Conservation (phyloP, 73 alveolate genomes). For the Breviolum minutum region DNA sequence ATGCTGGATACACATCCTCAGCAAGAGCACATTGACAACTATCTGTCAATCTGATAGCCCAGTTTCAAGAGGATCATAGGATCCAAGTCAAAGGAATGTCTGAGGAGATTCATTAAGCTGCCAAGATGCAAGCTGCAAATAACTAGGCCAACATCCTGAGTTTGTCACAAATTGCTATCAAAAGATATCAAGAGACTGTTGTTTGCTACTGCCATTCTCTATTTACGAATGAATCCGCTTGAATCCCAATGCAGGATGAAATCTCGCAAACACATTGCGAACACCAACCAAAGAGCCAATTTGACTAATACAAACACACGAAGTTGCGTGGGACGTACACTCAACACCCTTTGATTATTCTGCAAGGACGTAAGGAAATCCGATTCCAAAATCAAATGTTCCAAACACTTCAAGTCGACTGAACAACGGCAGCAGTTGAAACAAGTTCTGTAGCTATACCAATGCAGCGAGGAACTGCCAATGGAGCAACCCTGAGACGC, state of each 20-base stretch:
- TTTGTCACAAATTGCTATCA: neutral
- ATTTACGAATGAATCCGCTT: too few relatives aligned
- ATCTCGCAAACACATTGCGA: too few relatives aligned
- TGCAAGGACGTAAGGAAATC: too few relatives aligned
- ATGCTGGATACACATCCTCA: conserved; percentile 50
- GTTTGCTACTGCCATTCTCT: too few relatives aligned
- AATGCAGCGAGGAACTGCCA: conserved; percentile 16
- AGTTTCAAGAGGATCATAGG: neutral
- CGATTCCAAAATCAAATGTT: neutral
- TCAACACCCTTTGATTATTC: too few relatives aligned
- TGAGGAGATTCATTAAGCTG: neutral
- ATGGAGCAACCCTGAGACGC: conserved; percentile 72
- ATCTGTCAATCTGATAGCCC: neutral
- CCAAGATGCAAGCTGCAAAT: conserved; percentile 50
- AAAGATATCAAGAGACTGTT: neutral
- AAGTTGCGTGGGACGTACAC: too few relatives aligned
- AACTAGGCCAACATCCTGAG: conserved; percentile 75
- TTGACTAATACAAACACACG: too few relatives aligned
- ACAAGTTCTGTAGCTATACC: neutral
- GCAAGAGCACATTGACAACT: neutral
- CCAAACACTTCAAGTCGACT: neutral
- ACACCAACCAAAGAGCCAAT: too few relatives aligned
- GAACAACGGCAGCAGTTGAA: too few relatives aligned
- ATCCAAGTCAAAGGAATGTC: neutral
- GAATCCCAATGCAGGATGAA: too few relatives aligned